Conservation (phyloP, 2,329 filamentous ascomycete species). For the Atkinsonella hypoxylon region DNA sequence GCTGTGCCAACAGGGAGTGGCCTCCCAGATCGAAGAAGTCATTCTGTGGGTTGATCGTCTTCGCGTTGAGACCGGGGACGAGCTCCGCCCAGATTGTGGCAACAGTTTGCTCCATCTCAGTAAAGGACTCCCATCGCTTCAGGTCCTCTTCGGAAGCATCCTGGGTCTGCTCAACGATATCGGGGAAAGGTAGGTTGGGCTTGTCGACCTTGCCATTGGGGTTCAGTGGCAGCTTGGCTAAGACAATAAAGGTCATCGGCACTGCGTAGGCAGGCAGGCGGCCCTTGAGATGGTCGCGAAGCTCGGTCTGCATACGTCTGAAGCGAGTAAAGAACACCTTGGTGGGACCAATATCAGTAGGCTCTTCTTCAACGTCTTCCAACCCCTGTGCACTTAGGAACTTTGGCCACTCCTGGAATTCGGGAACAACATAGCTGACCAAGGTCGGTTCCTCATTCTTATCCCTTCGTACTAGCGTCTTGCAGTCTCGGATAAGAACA, state of each 20-base stretch:
- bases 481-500: constrained; percentile 68
- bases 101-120: constrained; percentile 26
- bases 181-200: constrained; percentile 68
- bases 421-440: constrained; percentile 80
- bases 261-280: constrained; percentile 31
- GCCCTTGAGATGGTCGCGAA: constrained; percentile 56
- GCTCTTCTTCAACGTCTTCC: constrained; percentile 43
- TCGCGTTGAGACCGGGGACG: constrained; percentile 52
- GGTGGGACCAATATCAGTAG: constrained; percentile 30
- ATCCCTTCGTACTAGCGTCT: constrained; percentile 56
- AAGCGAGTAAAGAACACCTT: constrained; percentile 32
- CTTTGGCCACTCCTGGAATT: constrained; percentile 57
- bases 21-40: constrained; percentile 28
- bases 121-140: constrained; percentile 39
- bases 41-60: constrained; percentile 36
- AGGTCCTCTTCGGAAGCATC: constrained; percentile 23
- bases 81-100: constrained; percentile 58
- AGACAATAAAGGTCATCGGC: constrained; percentile 21
- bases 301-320: constrained; percentile 33
- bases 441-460: constrained; percentile 58
- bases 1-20: constrained; percentile 47
- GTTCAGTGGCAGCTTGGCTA: constrained; percentile 51
- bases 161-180: constrained; percentile 50
- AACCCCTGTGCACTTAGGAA: constrained; percentile 48
- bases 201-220: constrained; percentile 74